Conservation (phyloP, 2,329 filamentous ascomycete species). For the Sclerotinia spermophila region DNA sequence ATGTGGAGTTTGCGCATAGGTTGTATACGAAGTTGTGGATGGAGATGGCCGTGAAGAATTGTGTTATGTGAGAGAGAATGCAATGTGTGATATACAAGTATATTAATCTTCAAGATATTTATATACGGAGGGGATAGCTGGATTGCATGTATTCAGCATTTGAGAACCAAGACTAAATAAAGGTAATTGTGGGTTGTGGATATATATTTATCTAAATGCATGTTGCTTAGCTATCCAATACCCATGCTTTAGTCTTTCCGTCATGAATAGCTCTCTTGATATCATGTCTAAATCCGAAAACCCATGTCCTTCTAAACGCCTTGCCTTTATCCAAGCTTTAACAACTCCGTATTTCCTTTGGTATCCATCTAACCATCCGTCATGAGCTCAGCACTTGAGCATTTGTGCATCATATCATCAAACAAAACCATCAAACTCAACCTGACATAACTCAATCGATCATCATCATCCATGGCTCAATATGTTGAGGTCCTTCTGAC, state of each 20-base stretch:
- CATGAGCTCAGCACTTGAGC: conserved; percentile 9
- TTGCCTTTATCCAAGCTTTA: background rate
- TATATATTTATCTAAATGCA: background rate
- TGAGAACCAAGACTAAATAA: background rate
- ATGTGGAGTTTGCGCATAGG: conserved; percentile 49
- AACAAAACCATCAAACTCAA: background rate
- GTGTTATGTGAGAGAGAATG: conserved; percentile 21
- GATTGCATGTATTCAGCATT: background rate
- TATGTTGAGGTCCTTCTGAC: background rate
- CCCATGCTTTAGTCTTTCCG: background rate
- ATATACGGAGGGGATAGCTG: background rate
- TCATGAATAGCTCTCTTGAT: background rate
- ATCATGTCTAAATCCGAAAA: background rate
- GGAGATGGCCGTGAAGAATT: conserved; percentile 46
- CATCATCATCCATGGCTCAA: background rate
- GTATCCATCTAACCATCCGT: background rate
- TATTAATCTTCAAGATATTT: background rate
- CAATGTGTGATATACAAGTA: background rate
- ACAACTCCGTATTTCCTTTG: background rate
- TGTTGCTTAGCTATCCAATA: background rate
- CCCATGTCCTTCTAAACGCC: background rate
- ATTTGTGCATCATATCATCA: background rate
- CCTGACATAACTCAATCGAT: background rate
- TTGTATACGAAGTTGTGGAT: conserved; percentile 55
- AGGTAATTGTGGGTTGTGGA: background rate